Conservation (phyloP, 306 rosid genomes). For the Gastrolobium bilobum region DNA sequence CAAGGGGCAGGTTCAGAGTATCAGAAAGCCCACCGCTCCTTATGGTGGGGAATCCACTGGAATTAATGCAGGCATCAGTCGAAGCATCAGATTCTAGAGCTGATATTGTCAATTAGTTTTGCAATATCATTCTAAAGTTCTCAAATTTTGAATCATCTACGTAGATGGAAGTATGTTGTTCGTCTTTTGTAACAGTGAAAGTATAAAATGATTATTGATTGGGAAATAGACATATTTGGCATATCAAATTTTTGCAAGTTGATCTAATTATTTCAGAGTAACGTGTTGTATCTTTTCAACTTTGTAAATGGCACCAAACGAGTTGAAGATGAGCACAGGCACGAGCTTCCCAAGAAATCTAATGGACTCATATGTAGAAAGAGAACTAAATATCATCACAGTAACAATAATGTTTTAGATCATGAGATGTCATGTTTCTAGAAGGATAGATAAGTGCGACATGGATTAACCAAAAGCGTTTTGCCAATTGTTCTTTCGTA, state of each 20-base stretch:
- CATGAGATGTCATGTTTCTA: background rate
- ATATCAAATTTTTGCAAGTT: constrained; percentile 8
- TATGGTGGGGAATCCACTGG: constrained; percentile 89
- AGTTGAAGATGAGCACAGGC: background rate
- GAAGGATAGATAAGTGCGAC: background rate
- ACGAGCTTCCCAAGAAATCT: background rate
- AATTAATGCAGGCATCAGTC: constrained; percentile 75
- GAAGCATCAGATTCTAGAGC: constrained; percentile 74
- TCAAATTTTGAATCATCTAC: constrained; percentile 33
- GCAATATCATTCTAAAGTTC: background rate
- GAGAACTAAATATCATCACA: background rate
- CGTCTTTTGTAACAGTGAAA: background rate
- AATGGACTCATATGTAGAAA: background rate
- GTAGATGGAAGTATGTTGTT: background rate
- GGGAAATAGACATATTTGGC: constrained; percentile 17
- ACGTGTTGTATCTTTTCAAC: background rate
- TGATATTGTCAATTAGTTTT: constrained; percentile 39
- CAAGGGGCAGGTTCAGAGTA: constrained; percentile 73
- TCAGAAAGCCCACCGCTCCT: constrained; percentile 62
- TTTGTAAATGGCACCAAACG: background rate
- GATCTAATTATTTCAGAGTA: background rate
- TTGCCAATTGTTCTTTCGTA: background rate
- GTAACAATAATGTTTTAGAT: background rate
- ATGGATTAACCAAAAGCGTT: background rate
- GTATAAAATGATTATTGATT: background rate